Conservation (phyloP, 345 rosid genomes). For the Eucalyptus leucophloia region DNA sequence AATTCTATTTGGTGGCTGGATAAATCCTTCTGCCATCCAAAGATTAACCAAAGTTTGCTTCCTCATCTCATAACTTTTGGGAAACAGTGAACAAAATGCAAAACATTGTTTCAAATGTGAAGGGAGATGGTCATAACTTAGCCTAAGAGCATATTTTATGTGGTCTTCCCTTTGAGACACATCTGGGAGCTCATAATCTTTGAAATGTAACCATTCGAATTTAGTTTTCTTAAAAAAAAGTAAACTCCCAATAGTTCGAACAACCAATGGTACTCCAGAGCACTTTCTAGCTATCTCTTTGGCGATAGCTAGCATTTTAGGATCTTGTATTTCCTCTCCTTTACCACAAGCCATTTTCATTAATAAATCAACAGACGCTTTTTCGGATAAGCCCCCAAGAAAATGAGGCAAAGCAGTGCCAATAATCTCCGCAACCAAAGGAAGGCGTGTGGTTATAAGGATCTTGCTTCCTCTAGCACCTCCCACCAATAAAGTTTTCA, state of each 20-base stretch:
- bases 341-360: fast-evolving
- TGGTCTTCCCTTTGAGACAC: fast-evolving
- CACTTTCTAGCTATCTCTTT: too few relatives aligned
- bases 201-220: fast-evolving
- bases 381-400: fast-evolving
- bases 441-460: too few relatives aligned
- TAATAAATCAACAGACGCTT: fast-evolving
- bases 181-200: fast-evolving
- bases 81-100: constrained; percentile 9
- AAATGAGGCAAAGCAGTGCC: fast-evolving
- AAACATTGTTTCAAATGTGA: constrained; percentile 14
- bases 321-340: fast-evolving
- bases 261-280: fast-evolving
- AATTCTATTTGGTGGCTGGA: background rate
- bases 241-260: too few relatives aligned
- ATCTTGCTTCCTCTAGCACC: too few relatives aligned
- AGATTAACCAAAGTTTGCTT: background rate
- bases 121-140: background rate
- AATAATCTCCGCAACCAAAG: fast-evolving
- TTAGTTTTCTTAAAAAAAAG: too few relatives aligned
- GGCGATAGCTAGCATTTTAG: fast-evolving
- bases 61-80: background rate
- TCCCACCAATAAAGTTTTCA: too few relatives aligned
- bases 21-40: constrained; percentile 13
- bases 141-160: fast-evolving